Conservation (phyloP, 257 asterid genomes). For the Solanum pimpinellifolium region DNA sequence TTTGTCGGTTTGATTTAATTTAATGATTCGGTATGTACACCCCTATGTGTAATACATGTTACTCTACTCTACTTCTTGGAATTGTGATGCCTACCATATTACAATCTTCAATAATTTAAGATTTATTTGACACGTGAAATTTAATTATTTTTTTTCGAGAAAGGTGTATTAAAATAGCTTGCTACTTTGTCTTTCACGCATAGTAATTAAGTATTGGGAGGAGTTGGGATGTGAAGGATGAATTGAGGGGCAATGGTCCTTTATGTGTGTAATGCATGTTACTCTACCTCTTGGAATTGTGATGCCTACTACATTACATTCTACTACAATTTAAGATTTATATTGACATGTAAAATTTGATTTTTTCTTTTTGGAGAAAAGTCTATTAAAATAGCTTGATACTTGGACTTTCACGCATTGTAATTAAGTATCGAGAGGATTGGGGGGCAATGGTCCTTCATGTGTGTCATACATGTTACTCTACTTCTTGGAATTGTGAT, state of each 20-base stretch:
- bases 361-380: background rate
- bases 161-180: background rate
- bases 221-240: background rate
- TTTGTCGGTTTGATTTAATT: too few relatives aligned
- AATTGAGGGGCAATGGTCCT: background rate
- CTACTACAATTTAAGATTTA: background rate
- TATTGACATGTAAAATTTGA: background rate
- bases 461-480: too few relatives aligned
- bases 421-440: too few relatives aligned
- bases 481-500: too few relatives aligned
- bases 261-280: background rate
- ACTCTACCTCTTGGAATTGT: background rate
- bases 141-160: background rate
- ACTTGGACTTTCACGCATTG: too few relatives aligned
- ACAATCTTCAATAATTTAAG: background rate
- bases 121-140: background rate
- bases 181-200: background rate
- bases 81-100: too few relatives aligned
- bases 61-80: too few relatives aligned
- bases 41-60: too few relatives aligned
- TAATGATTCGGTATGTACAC: too few relatives aligned
- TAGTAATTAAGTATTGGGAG: background rate
- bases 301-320: background rate
- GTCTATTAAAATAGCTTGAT: too few relatives aligned
- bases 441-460: too few relatives aligned